A percentile compares a stretch with the other conserved stretches of the same genome.
These are phyloP conservation scores for Thuja plicata DNA, from an alignment of 83 land plant genomes.

Conservation along the genomic window DNA sequence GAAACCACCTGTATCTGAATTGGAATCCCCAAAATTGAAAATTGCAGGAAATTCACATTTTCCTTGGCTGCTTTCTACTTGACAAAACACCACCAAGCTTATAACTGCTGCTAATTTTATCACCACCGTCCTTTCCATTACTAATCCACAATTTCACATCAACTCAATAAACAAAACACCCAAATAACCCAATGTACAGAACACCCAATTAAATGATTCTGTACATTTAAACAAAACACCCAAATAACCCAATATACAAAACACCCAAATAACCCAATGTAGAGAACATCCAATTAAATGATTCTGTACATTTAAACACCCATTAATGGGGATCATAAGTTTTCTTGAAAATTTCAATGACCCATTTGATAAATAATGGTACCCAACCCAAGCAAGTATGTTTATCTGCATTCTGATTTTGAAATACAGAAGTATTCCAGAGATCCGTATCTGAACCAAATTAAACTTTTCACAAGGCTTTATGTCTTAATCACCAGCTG, in stretches of 20 bases:
- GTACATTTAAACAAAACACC: neutral
- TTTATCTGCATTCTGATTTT: no score
- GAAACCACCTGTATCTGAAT: constrained; percentile 82
- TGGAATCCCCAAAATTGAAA: constrained; percentile 82
- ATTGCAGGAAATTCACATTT: constrained; percentile 63
- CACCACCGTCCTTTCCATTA: neutral
- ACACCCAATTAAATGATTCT: neutral
- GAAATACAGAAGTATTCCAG: neutral
- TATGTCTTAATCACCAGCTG: neutral
- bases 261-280: neutral
- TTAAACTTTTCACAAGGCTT: neutral
- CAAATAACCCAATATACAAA: neutral
- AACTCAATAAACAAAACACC: neutral
- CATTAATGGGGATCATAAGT: neutral
- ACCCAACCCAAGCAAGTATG: neutral
- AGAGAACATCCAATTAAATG: neutral
- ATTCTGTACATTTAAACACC: neutral
- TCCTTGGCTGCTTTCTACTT: constrained; percentile 8
- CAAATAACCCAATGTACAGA: neutral
- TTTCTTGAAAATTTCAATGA: neutral
- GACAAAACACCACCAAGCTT: neutral
- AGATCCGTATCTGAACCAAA: neutral
- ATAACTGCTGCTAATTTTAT: neutral
- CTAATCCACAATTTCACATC: neutral
- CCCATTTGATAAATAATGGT: neutral